Percentiles rank a stretch among this genome's conserved stretches.
Evolutionary conservation across 257 asterid genomes (phyloP).

Genomic region (Solanum paucissectum): DNA sequence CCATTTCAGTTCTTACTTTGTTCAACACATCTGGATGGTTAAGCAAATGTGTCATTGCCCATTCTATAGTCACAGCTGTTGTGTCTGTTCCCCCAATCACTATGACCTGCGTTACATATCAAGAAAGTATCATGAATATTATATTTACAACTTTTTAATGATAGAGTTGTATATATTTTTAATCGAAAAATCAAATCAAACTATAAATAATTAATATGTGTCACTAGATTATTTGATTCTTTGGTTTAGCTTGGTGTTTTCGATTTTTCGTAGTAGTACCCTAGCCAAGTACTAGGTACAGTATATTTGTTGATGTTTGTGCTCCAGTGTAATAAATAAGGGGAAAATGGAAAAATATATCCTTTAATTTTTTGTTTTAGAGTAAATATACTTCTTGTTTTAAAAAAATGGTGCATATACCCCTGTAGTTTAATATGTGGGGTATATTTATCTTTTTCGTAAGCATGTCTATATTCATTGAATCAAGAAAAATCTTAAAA

Average conservation of each 20-base stretch:
- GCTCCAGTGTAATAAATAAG: not conserved
- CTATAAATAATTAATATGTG: not conserved
- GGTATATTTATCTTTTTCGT: too few relatives aligned
- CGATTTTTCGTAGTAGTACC: not conserved
- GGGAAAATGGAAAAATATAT: too few relatives aligned
- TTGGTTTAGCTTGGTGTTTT: not conserved
- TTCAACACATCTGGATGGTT: not conserved
- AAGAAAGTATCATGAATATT: not conserved
- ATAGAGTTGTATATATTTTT: not conserved
- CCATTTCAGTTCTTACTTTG: slow-evolving; percentile 7
- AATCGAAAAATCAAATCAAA: not conserved
- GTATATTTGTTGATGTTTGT: not conserved
- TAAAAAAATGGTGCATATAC: too few relatives aligned
- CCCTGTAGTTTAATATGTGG: too few relatives aligned
- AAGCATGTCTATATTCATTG: too few relatives aligned
- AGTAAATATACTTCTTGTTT: too few relatives aligned
- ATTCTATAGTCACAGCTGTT: slow-evolving; percentile 12
- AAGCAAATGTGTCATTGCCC: slow-evolving; percentile 13
- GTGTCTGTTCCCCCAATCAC: slow-evolving; percentile 14
- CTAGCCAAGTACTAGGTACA: not conserved
- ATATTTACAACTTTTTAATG: not conserved
- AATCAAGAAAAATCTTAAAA: too few relatives aligned
- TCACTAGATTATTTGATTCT: not conserved
- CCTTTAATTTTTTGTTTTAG: too few relatives aligned
- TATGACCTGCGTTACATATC: not conserved